These are phyloP conservation scores for Nicotiana benthamiana DNA, from an alignment of 257 asterid genomes.

Conservation along the genomic window DNA sequence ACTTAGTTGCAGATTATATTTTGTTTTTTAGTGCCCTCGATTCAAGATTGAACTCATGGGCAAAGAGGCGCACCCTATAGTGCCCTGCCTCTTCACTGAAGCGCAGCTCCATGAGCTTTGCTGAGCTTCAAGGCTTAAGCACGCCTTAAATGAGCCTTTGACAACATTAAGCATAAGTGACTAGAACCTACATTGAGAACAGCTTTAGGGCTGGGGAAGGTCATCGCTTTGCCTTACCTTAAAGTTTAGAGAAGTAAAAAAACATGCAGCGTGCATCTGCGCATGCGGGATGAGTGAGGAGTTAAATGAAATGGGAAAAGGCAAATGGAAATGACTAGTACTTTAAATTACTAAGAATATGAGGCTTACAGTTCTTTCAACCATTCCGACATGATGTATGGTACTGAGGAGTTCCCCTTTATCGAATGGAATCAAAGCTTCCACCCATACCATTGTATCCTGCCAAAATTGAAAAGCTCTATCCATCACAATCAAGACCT, in stretches of 20 bases:
- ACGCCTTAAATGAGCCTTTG: no score
- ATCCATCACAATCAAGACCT: background rate
- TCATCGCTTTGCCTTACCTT: background rate
- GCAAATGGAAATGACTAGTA: background rate
- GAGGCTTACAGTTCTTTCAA: slow-evolving; percentile 64
- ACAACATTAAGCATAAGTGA: background rate
- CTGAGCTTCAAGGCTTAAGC: no score
- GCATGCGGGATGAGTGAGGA: background rate
- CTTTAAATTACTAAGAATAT: background rate
- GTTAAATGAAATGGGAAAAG: background rate
- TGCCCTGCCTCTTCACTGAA: no score
- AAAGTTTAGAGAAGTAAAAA: background rate
- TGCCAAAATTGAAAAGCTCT: slow-evolving; percentile 17
- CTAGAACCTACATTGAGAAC: background rate
- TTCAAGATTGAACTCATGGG: no score
- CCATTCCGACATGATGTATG: slow-evolving; percentile 90
- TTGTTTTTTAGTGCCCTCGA: no score
- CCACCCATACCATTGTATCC: slow-evolving; percentile 98
- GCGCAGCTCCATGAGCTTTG: no score
- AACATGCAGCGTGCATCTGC: no score
- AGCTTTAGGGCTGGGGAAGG: background rate
- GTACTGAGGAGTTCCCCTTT: slow-evolving; percentile 89
- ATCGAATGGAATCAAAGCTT: slow-evolving; percentile 91
- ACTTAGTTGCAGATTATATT: no score
- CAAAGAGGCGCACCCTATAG: no score